Base-by-base conservation (phyloP, 352 stramenopile species). In the Pythium plurisporium region DNA sequence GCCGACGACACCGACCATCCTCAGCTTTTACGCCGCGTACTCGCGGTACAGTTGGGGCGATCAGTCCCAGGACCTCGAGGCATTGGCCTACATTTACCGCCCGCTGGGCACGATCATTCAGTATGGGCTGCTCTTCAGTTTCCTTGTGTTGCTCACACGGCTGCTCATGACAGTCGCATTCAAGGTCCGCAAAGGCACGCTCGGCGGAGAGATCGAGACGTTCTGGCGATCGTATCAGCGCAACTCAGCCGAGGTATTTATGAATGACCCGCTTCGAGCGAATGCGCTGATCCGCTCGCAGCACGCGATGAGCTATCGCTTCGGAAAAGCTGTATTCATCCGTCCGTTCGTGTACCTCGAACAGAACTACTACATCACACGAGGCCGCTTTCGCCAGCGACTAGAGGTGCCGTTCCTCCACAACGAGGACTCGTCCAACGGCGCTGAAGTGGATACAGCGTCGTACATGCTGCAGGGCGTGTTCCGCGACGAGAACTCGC, bases 231-330 rank as follows among this genome's bases (percentile, higher is more conserved):
- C 55, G 7, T 69, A 69, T 42, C 48, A 69, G 30, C 55, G 62
- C 55, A 69, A 69, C 45, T 65, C 62, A 49, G 56, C 55, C 50
- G 62, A 69, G 17, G 55, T 65, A 27, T 64, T 61, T 55, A 69
- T 69, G 62, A 47, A 64, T 27, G 36, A 60, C 36, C 55, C 62
- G 30, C 33, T 64, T 25, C 55, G 62, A n/a, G 55, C 62, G 23
- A 69, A 69, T 23, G 62, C 62, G 2, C 44, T 65, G 15, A 30
- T 69, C 5, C 62, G 62, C 6, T 69, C 62, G 29, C 55, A 69
- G 29, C 11, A 14, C 17, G 30, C 55, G 19, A 69, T 69, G 62
- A 54, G 34, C 30, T 62, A 69, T 40, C 62, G 62, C 49, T 62
- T 69, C 31, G 62, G 49, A 29, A 57, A 48, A 15, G 37, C 62